Evolutionary conservation across 2,329 filamentous ascomycete genomes (phyloP).

Genomic region (Paraphaeosphaeria minitans): DNA sequence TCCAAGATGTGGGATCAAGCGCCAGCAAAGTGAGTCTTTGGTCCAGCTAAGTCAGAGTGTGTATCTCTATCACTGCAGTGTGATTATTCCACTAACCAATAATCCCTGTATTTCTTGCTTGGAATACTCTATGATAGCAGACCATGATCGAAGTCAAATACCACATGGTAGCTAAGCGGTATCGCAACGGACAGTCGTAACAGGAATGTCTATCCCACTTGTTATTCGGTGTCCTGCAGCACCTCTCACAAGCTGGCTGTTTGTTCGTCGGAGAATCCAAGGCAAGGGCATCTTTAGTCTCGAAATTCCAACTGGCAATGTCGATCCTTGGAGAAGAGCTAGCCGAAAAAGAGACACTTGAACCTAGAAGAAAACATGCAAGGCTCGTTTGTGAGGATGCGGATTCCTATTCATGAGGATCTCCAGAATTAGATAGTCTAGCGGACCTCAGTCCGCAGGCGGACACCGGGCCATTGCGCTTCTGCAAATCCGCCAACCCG

Average conservation of each 20-base stretch:
- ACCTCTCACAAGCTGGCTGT: background rate
- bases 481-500: background rate
- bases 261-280: background rate
- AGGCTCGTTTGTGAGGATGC: background rate
- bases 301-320: background rate
- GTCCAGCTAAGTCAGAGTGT: background rate
- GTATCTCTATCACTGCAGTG: background rate
- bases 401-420: background rate
- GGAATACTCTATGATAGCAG: background rate
- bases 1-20: background rate
- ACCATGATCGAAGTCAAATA: background rate
- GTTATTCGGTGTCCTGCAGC: background rate
- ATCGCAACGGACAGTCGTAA: background rate
- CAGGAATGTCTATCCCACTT: background rate
- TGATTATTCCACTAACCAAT: background rate
- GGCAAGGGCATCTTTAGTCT: background rate
- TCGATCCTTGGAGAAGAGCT: background rate
- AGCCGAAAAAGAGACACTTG: background rate
- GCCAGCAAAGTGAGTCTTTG: slow-evolving; percentile 3
- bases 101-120: background rate
- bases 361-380: background rate
- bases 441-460: slow-evolving; percentile 1
- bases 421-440: slow-evolving; percentile 7
- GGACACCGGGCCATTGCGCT: slow-evolving; percentile 6
- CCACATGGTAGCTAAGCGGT: background rate